Evolutionary conservation across 208 protist species (phyloP), one percentile per base, ranked within the genome.

Genomic region (Trypanosoma scelopori): DNA sequence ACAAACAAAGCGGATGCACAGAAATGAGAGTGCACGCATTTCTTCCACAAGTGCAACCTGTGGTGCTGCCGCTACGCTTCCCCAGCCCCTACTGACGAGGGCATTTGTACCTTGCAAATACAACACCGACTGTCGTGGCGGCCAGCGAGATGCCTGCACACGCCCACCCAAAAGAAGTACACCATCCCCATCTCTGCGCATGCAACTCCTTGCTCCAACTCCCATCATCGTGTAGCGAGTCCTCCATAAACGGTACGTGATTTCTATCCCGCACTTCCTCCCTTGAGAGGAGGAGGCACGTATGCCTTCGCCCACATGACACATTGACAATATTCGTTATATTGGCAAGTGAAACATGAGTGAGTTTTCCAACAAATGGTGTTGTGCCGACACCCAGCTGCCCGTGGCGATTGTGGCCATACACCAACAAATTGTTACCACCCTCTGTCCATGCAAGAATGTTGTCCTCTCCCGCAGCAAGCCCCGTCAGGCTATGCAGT

Each of bases 271-370:
- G 52, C 37, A 69, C 53, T n/a, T 43, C 25, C 20, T 60, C 51
- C 22, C 23, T 43, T 30, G 63, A 58, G 22, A 69, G 53, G 4
- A 69, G 23, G 12, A 69, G 12, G 42, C 63, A 69, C 20, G 52
- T 61, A 53, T 69, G 52, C 25, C 51, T 53, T 16, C 63, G n/a
- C 41, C 63, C 63, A 69, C 63, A 69, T 9, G 63, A 69, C 7
- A 60, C 63, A 51, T 11, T 53, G 18, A 69, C 63, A 18, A 69
- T 52, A 32, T 59, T 69, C 28, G 53, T 52, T 55, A 60, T 58
- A 42, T 39, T 46, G 5, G 51, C 52, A 20, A 69, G 43, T 41
- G 39, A 11, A 35, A 60, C 53, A 27, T 45, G 3, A 52, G 63
- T 69, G 32, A 69, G 42, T 50, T 53, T 53, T 22, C 59, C 53